Evolutionary conservation across 106 monocot genomes (phyloP).

Genomic region (Hemerocallis citrina): DNA sequence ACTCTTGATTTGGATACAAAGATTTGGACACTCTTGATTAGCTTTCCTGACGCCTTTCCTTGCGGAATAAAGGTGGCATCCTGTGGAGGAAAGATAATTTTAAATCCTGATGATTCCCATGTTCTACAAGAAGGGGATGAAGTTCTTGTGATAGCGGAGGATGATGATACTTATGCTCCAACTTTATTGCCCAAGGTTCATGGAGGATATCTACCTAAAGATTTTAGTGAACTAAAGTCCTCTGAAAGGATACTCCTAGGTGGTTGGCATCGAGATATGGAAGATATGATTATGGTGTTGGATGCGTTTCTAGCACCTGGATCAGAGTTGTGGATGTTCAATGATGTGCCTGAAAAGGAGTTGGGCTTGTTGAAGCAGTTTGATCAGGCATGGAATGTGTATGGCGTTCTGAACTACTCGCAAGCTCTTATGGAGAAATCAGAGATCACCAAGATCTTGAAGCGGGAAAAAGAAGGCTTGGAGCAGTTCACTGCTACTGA

Average conservation of each 20-base stretch:
- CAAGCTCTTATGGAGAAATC: constrained; percentile 98
- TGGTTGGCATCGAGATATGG: constrained; percentile 78
- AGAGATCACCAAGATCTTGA: constrained; percentile 65
- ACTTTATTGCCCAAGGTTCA: constrained; percentile 34
- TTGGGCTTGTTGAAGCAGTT: too few species aligned
- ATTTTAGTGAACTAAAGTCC: constrained; percentile 54
- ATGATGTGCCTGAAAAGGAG: constrained; percentile 63
- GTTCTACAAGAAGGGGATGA: constrained; percentile 67
- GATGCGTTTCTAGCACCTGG: constrained; percentile 63
- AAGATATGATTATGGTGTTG: constrained; percentile 77
- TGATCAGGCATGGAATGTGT: constrained; percentile 91
- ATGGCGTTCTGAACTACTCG: constrained; percentile 94
- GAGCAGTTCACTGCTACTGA: constrained; percentile 81
- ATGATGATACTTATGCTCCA: constrained; percentile 70
- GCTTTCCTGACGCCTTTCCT: constrained; percentile 70
- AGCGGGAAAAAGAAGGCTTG: constrained; percentile 89
- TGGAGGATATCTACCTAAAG: constrained; percentile 53
- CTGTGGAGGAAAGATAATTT: constrained; percentile 53
- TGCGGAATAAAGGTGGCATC: constrained; percentile 60
- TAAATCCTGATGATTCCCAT: constrained; percentile 61
- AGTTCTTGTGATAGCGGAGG: constrained; percentile 66
- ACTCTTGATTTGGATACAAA: too few species aligned
- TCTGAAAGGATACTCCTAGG: constrained; percentile 66
- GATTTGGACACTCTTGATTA: too few species aligned
- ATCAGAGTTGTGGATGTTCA: constrained; percentile 72